phyloP scores from a whole-genome alignment of 805 yeast species.

The Starmera amethionina region DNA sequence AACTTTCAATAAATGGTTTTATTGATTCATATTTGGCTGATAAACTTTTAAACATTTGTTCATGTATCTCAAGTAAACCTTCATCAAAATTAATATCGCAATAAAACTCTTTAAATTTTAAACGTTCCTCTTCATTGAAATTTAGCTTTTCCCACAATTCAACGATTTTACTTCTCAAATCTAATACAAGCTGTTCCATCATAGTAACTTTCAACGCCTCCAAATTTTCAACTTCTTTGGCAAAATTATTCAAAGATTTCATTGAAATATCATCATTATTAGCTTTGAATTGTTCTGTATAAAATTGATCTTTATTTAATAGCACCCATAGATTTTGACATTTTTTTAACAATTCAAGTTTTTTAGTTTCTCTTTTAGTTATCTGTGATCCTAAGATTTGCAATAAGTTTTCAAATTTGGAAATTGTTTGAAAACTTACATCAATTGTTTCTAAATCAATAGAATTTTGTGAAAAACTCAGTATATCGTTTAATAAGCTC shows the following conservation, averaged over 20 bases:
- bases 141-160: conserved; percentile 54
- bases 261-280: conserved; percentile 38
- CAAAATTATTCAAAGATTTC: conserved; percentile 37
- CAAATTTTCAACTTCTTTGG: conserved; percentile 47
- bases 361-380: conserved; percentile 17
- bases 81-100: conserved; percentile 44
- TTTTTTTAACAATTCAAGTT: conserved; percentile 24
- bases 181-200: conserved; percentile 59
- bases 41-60: conserved; percentile 45
- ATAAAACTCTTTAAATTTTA: conserved; percentile 31
- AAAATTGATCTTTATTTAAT: conserved; percentile 36
- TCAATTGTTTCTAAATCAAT: conserved; percentile 6
- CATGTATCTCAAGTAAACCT: conserved; percentile 49
- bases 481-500: not conserved
- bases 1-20: conserved; percentile 45
- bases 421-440: not conserved
- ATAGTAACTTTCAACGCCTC: conserved; percentile 49
- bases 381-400: conserved; percentile 9
- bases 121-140: conserved; percentile 43
- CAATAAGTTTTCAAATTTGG: not conserved
- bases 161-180: conserved; percentile 48
- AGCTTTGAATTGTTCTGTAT: conserved; percentile 29
- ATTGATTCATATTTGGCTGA: conserved; percentile 38
- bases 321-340: conserved; percentile 49
- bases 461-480: conserved; percentile 1